Conservation (phyloP, 2,329 filamentous ascomycete species). For the Microascus cirrosus region DNA sequence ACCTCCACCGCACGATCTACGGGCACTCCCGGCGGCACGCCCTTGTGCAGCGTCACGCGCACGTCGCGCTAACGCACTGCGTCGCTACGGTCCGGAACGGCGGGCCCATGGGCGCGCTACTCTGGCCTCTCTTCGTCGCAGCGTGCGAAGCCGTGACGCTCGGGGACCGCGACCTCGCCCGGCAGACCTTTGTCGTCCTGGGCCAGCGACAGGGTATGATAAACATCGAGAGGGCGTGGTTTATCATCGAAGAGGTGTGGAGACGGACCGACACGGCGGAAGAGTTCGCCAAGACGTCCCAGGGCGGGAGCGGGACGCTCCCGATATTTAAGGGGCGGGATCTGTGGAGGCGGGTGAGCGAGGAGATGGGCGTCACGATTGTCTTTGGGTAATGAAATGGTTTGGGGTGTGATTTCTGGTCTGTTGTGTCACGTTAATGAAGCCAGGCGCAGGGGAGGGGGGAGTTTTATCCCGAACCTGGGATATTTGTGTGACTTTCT, state of each 20-base stretch:
- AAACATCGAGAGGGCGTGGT: slow-evolving; percentile 51
- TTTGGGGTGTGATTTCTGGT: neutral
- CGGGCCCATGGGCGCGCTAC: slow-evolving; percentile 51
- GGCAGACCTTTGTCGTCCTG: slow-evolving; percentile 38
- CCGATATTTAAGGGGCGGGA: slow-evolving; percentile 20
- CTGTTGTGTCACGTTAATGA: neutral
- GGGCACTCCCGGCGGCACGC: slow-evolving; percentile 31
- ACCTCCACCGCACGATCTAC: slow-evolving; percentile 44
- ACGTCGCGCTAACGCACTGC: slow-evolving; percentile 39
- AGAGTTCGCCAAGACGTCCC: slow-evolving; percentile 5
- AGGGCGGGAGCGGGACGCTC: neutral
- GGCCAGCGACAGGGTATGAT: slow-evolving; percentile 51
- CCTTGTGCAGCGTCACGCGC: slow-evolving; percentile 42
- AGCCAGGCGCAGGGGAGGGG: neutral
- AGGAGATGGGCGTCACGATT: slow-evolving; percentile 46
- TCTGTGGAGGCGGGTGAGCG: slow-evolving; percentile 45
- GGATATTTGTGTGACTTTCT: neutral
- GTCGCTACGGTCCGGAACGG: slow-evolving; percentile 39
- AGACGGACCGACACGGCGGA: slow-evolving; percentile 31
- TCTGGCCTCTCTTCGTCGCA: slow-evolving; percentile 58
- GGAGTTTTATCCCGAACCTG: neutral
- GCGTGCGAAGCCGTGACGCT: slow-evolving; percentile 43
- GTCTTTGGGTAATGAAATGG: slow-evolving; percentile 38
- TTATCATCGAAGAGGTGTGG: slow-evolving; percentile 52
- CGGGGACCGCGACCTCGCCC: slow-evolving; percentile 39